Evolutionary conservation across 768 basidiomycete genomes (phyloP).

Genomic region (Naematelia aurantialba): DNA sequence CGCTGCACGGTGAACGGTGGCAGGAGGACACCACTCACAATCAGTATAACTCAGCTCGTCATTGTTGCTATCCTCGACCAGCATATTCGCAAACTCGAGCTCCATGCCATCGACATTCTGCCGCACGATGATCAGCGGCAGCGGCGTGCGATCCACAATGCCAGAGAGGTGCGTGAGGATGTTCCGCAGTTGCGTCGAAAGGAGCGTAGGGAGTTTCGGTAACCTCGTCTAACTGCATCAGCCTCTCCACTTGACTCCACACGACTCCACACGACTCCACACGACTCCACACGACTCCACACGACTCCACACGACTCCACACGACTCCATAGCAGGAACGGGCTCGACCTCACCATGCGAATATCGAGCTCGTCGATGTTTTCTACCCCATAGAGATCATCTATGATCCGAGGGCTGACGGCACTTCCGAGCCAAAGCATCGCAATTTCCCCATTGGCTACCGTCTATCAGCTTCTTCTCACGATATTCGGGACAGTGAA

Average conservation of each 20-base stretch:
- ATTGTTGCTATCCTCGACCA: slow-evolving; percentile 95
- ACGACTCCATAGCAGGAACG: too few species aligned
- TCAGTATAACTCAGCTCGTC: slow-evolving; percentile 88
- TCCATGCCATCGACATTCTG: slow-evolving; percentile 91
- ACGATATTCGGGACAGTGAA: not conserved
- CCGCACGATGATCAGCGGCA: slow-evolving; percentile 66
- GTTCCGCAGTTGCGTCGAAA: slow-evolving; percentile 81
- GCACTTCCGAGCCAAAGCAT: slow-evolving; percentile 87
- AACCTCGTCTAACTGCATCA: slow-evolving; percentile 59
- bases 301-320: too few species aligned
- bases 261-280: not conserved
- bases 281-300: too few species aligned
- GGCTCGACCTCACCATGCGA: slow-evolving; percentile 63
- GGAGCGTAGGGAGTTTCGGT: slow-evolving; percentile 65
- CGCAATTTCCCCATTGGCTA: slow-evolving; percentile 82
- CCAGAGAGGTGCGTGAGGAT: slow-evolving; percentile 67
- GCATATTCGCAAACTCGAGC: slow-evolving; percentile 94
- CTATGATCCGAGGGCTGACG: slow-evolving; percentile 73
- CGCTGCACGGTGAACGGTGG: too few species aligned
- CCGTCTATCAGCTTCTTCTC: slow-evolving; percentile 1
- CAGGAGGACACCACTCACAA: slow-evolving; percentile 55
- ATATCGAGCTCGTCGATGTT: slow-evolving; percentile 68
- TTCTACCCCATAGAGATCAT: slow-evolving; percentile 79
- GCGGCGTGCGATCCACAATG: slow-evolving; percentile 49
- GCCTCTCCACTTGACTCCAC: too few species aligned